Conservation (phyloP, 2,329 filamentous ascomycete species). For the Botryotinia calthae region DNA sequence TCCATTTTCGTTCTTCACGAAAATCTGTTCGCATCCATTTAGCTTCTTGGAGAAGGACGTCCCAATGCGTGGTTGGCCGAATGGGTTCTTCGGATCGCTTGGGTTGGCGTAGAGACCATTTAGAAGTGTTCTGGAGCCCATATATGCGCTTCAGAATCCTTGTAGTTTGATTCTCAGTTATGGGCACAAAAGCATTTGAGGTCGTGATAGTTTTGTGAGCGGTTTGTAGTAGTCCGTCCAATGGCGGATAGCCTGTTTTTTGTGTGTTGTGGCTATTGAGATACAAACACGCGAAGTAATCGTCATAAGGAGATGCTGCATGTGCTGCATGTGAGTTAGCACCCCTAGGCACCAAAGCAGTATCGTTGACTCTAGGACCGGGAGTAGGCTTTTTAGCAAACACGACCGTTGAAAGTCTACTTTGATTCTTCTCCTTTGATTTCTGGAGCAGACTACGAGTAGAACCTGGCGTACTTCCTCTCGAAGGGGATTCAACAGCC, state of each 20-base stretch:
- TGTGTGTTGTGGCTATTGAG: conserved; percentile 55
- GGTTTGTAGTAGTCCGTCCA: conserved; percentile 72
- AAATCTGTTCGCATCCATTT: conserved; percentile 99
- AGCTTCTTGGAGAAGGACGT: conserved; percentile 84
- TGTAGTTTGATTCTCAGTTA: conserved; percentile 84
- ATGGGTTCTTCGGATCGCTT: conserved; percentile 80
- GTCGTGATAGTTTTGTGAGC: conserved; percentile 90
- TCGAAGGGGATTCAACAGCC: conserved; percentile 31
- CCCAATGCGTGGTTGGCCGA: conserved; percentile 75
- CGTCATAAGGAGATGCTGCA: conserved; percentile 43
- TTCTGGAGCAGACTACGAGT: conserved; percentile 39
- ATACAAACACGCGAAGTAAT: conserved; percentile 64
- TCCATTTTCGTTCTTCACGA: conserved; percentile 91
- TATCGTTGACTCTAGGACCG: conserved; percentile 41
- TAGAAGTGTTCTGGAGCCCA: conserved; percentile 82
- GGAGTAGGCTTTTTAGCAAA: conserved; percentile 66
- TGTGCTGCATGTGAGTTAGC: conserved; percentile 21
- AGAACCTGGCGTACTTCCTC: conserved; percentile 46
- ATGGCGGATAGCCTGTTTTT: conserved; percentile 60
- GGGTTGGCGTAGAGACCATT: conserved; percentile 89
- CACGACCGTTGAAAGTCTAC: conserved; percentile 70
- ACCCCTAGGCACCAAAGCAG: conserved; percentile 22
- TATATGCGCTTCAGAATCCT: conserved; percentile 85
- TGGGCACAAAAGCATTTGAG: conserved; percentile 75
- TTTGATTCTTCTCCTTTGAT: conserved; percentile 56